Evolutionary conservation across 73 alveolate species (phyloP).

Genomic region (Symbiodinium pilosum): DNA sequence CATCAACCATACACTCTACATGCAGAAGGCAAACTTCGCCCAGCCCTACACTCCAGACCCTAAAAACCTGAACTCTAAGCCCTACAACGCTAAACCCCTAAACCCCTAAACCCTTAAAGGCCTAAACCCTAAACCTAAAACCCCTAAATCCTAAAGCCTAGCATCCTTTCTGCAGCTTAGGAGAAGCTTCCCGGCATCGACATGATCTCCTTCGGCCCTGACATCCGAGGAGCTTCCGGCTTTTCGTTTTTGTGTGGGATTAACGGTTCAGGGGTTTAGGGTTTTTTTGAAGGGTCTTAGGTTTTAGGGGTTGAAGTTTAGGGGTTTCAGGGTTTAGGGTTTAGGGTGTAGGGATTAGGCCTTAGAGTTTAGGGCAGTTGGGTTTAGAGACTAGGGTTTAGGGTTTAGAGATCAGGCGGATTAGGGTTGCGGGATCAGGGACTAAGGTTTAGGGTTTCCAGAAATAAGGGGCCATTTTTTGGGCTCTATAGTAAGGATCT

Average conservation of each 20-base stretch:
- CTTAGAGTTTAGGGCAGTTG: background rate
- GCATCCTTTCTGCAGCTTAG: background rate
- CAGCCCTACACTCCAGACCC: background rate
- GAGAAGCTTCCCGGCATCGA: conserved; percentile 16
- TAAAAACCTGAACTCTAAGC: background rate
- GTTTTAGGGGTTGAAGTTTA: background rate
- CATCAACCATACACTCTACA: too few relatives aligned
- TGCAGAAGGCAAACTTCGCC: too few relatives aligned
- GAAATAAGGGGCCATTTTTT: too few relatives aligned
- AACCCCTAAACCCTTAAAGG: too few relatives aligned
- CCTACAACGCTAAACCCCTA: too few relatives aligned
- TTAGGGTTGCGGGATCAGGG: background rate
- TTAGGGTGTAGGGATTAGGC: background rate
- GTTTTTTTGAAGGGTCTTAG: background rate
- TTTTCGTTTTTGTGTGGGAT: too few relatives aligned
- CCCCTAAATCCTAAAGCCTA: too few relatives aligned
- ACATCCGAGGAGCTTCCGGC: background rate
- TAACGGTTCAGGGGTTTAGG: background rate
- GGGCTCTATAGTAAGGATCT: too few relatives aligned
- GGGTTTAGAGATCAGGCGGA: background rate
- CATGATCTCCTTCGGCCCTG: conserved; percentile 19
- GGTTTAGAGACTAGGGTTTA: background rate
- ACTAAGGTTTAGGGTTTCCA: background rate
- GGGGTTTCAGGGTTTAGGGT: background rate
- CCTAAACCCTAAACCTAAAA: too few relatives aligned